Evolutionary conservation across 2,329 filamentous ascomycete species (phyloP).

Genomic region (Hymenoscyphus linearis): DNA sequence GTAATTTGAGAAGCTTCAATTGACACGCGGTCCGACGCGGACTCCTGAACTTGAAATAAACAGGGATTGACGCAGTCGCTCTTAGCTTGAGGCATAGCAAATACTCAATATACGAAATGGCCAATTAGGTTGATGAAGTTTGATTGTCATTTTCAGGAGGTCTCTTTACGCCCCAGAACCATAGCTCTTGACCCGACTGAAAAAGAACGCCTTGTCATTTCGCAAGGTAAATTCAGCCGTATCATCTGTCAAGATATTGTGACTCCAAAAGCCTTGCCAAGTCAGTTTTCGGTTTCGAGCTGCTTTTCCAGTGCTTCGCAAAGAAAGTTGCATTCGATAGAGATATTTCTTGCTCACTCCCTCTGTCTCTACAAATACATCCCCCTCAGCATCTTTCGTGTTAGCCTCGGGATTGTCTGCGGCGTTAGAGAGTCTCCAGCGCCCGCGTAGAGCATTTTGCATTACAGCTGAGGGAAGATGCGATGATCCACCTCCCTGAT

Average conservation of each 20-base stretch:
- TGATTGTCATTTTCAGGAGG: neutral
- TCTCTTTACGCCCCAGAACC: constrained; percentile 40
- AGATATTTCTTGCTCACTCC: constrained; percentile 72
- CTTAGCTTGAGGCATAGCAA: neutral
- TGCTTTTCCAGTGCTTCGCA: constrained; percentile 59
- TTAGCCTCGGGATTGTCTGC: constrained; percentile 27
- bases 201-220: constrained; percentile 62
- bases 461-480: constrained; percentile 52
- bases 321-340: constrained; percentile 72
- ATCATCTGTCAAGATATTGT: constrained; percentile 84
- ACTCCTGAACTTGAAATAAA: neutral
- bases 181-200: constrained; percentile 61
- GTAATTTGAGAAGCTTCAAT: too few relatives aligned
- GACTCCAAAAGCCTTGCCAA: constrained; percentile 90
- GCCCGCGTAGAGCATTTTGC: constrained; percentile 60
- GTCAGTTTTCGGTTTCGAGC: constrained; percentile 77
- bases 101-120: neutral
- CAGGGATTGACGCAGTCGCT: neutral
- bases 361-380: constrained; percentile 80
- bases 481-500: constrained; percentile 21
- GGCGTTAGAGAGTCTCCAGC: constrained; percentile 52
- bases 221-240: constrained; percentile 72
- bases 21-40: neutral
- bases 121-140: neutral
- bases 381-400: constrained; percentile 51